Base-by-base conservation (phyloP, 1,139 yeast genomes). In the Saccharomyces hybrid region DNA sequence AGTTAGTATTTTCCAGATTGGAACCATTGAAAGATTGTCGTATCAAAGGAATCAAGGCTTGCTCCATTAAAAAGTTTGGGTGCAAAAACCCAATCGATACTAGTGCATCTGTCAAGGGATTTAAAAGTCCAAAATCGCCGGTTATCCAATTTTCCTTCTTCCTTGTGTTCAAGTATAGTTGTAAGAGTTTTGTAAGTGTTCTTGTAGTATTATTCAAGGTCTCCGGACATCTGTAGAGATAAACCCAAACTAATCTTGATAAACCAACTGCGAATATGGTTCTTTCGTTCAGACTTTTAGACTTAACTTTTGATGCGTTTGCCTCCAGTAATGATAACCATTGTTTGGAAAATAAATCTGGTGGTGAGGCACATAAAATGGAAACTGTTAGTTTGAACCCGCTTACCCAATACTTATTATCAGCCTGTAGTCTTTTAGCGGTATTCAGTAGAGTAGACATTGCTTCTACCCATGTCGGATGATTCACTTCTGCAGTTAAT, bases 391-490 rank as follows among this genome's bases (percentile, higher is more conserved):
- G 70, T 16, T 84, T 82, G 51, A 88, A 79, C 0, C 91, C 83
- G 48, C 82, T 78, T 4, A 82, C 79, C 96, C 97, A 90, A 54
- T 80, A 80, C 62, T 81, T 83, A n/a, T 74, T 75, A 47, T 75
- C 73, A 16, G 69, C 60, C 31, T 76, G 74, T 47, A 78, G 63
- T 51, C 74, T 70, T 11, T 68, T 71, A 32, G 76, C 69, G 2
- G 86, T 82, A 56, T 79, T 79, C 12, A 78, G 71, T 66, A 80
- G 86, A 2, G 90, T 80, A 34, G 80, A 80, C 54, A 89, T 80
- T 0, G 96, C 95, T 52, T 83, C 87, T 0, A 86, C 84, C 99
- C 99, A 95, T 0, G 87, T 83, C 2, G 99, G 99, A 69, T 90
- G 96, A 65, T 95, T 93, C 0, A 90, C 90, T 68, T 95, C 99